Percentiles rank a stretch among this genome's conserved stretches.
Conservation (phyloP, 345 rosid species). For the Triadica sebifera region DNA sequence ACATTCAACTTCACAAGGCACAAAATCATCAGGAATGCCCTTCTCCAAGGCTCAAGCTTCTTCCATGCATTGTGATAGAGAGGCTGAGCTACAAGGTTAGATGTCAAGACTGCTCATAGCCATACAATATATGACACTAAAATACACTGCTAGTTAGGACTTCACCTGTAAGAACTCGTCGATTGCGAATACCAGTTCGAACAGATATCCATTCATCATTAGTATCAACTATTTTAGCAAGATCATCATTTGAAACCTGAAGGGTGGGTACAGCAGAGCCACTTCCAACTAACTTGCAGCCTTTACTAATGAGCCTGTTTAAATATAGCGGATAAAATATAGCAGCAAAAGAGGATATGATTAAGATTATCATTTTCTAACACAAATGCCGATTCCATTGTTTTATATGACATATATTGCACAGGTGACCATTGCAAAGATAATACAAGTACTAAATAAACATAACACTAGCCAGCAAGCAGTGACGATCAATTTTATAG, state of each 20-base stretch:
- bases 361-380: background rate
- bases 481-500: background rate
- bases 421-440: background rate
- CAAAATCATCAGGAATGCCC: conserved; percentile 8
- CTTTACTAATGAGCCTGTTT: conserved; percentile 64
- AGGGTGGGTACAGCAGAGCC: conserved; percentile 85
- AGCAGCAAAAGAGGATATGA: background rate
- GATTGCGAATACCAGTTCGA: conserved; percentile 88
- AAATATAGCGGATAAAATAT: background rate
- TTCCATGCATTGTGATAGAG: too few relatives aligned
- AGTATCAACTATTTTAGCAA: conserved; percentile 79
- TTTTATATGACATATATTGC: conserved; percentile 5
- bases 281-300: conserved; percentile 88
- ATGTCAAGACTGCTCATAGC: background rate
- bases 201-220: conserved; percentile 85
- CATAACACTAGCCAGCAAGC: background rate
- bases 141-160: conserved; percentile 26
- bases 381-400: background rate
- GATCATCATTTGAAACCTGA: conserved; percentile 82
- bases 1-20: conserved; percentile 3
- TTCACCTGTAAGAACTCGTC: conserved; percentile 74
- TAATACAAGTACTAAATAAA: background rate
- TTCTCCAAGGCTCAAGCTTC: background rate
- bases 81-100: background rate
- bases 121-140: background rate